Base-by-base conservation (phyloP, 164 flowering plant genomes). In the Tetrastigma voinierianum region DNA sequence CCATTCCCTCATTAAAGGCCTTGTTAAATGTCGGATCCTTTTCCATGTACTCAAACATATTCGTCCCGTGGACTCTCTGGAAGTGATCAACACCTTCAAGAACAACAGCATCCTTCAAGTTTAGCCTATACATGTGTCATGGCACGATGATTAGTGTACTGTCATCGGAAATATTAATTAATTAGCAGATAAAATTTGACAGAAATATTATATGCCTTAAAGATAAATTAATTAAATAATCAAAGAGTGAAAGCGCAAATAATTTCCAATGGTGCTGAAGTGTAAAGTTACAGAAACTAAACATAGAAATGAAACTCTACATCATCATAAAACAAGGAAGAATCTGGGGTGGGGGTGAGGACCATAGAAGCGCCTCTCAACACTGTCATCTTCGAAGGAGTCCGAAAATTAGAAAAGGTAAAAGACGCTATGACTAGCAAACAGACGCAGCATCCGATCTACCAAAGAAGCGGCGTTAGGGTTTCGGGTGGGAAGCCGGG, bases 391-490 rank as follows among this genome's bases (percentile, higher is more conserved):
- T 4, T 44, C 65, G 4, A 2, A n/a, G n/a, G 17, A 20, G 49
- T 52, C 1, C 32, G 46, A 8, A 57, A 4, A 11, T 43, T 15
- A n/a, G n/a, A 58, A 62, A 70, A 3, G 49, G 49, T 3, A 75
- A 61, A 15, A 75, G 46, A 11, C n/a, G n/a, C 69, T 52, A 21
- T 75, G 58, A 55, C 53, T 63, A 0, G 75, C 75, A 0, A 75
- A 67, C 1, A 75, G 64, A 1, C 71, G 66, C 13, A 75, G 66
- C 60, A 75, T 75, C 12, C 78, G 61, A 40, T 75, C 78, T 1
- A 75, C 66, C 67, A 25, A 62, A 15, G 20, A 49, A 11, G 55
- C 48, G 3, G 71, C 68, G 8, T 63, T 62, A 5, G 70, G 46
- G 63, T 67, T 61, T 23, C 59, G 1, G 2, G 71, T 62, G 1